phyloP scores from a whole-genome alignment of 78 protist species.

The Dictyostelium purpureum region DNA sequence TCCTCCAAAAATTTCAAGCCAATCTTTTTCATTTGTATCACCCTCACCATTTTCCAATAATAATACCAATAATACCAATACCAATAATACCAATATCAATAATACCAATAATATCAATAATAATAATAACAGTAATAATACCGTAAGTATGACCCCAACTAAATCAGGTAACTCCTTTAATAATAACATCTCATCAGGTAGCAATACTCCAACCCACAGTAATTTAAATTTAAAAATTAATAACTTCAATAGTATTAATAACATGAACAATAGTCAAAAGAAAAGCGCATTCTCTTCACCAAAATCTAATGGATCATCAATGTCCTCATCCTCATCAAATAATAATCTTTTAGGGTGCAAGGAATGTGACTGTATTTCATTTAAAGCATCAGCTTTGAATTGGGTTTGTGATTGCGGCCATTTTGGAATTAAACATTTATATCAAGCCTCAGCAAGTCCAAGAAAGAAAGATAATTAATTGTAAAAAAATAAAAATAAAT shows the following conservation, averaged over 20 bases:
- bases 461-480: too few species aligned
- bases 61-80: neutral
- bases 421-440: conserved; percentile 47
- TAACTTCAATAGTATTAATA: neutral
- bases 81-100: neutral
- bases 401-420: conserved; percentile 75
- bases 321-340: neutral
- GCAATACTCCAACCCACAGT: neutral
- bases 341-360: conserved; percentile 3
- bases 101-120: too few species aligned
- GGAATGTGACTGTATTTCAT: conserved; percentile 40
- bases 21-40: conserved; percentile 3
- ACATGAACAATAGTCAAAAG: neutral
- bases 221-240: neutral
- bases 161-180: neutral
- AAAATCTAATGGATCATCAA: neutral
- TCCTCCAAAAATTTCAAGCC: neutral
- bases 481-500: too few species aligned
- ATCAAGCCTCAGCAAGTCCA: too few species aligned
- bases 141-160: too few species aligned
- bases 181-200: neutral
- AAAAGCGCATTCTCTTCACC: neutral
- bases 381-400: conserved; percentile 16
- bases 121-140: too few species aligned
- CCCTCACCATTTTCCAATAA: neutral